These are phyloP conservation scores for Polygonum aviculare DNA, from an alignment of 148 eudicot species.

Conservation along the genomic window DNA sequence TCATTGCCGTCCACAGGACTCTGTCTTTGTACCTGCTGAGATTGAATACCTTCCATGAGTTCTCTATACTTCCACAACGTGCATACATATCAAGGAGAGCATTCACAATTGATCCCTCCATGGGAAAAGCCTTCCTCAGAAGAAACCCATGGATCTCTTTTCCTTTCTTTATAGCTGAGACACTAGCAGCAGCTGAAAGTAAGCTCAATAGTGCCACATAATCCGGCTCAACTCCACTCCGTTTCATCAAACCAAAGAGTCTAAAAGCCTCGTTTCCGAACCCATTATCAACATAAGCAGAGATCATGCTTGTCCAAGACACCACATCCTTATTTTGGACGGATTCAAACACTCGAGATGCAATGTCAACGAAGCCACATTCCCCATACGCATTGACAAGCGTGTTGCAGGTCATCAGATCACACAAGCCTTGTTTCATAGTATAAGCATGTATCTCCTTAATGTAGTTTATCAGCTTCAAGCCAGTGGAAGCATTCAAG, in stretches of 20 bases:
- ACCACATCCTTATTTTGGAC: slow-evolving; percentile 54
- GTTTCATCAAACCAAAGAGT: slow-evolving; percentile 38
- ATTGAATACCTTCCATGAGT: slow-evolving; percentile 51
- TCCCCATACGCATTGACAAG: slow-evolving; percentile 64
- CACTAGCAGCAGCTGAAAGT: slow-evolving; percentile 55
- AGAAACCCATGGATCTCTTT: slow-evolving; percentile 80
- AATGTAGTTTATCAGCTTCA: slow-evolving; percentile 47
- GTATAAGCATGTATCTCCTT: slow-evolving; percentile 68
- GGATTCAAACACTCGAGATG: slow-evolving; percentile 37
- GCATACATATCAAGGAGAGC: slow-evolving; percentile 89
- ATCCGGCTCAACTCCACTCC: slow-evolving; percentile 48
- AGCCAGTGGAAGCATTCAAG: slow-evolving; percentile 52
- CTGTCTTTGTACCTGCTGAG: slow-evolving; percentile 37
- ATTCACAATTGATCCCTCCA: slow-evolving; percentile 50
- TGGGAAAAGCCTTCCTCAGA: slow-evolving; percentile 39
- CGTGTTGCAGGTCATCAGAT: slow-evolving; percentile 48
- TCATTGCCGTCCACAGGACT: slow-evolving; percentile 74
- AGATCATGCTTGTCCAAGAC: slow-evolving; percentile 83
- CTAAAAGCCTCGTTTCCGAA: slow-evolving; percentile 62
- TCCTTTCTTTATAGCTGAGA: slow-evolving; percentile 67
- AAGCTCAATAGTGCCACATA: slow-evolving; percentile 45
- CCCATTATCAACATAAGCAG: slow-evolving; percentile 48
- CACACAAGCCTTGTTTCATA: slow-evolving; percentile 43
- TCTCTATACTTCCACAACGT: slow-evolving; percentile 53
- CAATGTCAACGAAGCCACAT: slow-evolving; percentile 43